Evolutionary conservation across 208 protist genomes (phyloP).

Genomic region (Leishmania mexicana): DNA sequence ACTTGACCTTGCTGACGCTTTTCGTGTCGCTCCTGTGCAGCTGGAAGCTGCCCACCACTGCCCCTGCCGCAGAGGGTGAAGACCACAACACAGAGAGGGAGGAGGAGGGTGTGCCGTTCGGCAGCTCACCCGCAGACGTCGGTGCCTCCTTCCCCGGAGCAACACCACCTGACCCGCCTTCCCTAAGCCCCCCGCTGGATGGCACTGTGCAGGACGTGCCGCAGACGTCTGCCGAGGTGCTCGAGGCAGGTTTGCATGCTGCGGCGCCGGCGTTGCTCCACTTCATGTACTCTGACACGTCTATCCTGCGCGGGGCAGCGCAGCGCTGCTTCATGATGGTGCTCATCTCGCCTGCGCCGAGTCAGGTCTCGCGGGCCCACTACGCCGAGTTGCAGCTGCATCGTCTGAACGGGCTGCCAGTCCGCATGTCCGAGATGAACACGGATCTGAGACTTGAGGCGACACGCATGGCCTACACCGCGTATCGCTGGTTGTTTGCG

Average conservation of each 20-base stretch:
- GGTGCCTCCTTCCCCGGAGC: neutral
- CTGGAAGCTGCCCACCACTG: conserved; percentile 27
- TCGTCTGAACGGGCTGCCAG: conserved; percentile 27
- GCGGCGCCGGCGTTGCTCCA: conserved; percentile 36
- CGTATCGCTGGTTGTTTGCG: conserved; percentile 58
- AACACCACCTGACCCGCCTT: neutral
- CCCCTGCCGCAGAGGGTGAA: conserved; percentile 6
- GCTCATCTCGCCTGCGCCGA: conserved; percentile 42
- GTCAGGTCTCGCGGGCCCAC: conserved; percentile 30
- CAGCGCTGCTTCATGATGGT: conserved; percentile 63
- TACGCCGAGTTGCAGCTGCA: conserved; percentile 48
- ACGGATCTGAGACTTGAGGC: conserved; percentile 58
- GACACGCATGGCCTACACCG: conserved; percentile 45
- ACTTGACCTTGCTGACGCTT: conserved; percentile 41
- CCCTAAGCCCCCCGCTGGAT: conserved; percentile 29
- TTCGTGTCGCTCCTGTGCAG: conserved; percentile 57
- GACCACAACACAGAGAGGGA: neutral
- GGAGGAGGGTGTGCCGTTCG: neutral
- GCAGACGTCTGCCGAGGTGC: conserved; percentile 31
- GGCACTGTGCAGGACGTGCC: conserved; percentile 33
- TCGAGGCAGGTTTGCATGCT: conserved; percentile 29
- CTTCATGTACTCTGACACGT: conserved; percentile 43
- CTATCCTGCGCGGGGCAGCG: conserved; percentile 65
- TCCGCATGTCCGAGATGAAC: conserved; percentile 60
- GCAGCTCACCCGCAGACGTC: neutral